Conservation (phyloP, 768 basidiomycete species). For the Mycena haematopus region DNA sequence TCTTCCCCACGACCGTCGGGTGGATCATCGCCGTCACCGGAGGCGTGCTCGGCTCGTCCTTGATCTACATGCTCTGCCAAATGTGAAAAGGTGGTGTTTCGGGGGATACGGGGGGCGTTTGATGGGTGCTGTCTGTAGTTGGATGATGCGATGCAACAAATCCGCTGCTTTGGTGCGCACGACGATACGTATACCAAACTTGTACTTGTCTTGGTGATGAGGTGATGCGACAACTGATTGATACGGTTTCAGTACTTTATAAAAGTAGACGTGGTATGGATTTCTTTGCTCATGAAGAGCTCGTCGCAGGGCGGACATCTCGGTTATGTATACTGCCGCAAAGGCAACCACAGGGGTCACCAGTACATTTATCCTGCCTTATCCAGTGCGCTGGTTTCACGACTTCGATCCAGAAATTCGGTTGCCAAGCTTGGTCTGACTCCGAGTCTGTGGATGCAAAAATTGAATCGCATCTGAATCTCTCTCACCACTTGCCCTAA, state of each 20-base stretch:
- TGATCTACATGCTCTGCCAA: constrained; percentile 31
- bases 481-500: too few relatives aligned
- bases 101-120: constrained; percentile 14
- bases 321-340: too few relatives aligned
- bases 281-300: not conserved
- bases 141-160: constrained; percentile 4
- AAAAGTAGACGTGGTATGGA: not conserved
- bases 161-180: constrained; percentile 10
- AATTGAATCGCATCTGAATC: too few relatives aligned
- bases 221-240: constrained; percentile 19
- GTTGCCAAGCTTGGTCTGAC: too few relatives aligned
- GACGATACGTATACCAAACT: not conserved
- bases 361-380: too few relatives aligned
- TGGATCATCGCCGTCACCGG: constrained; percentile 23
- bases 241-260: not conserved
- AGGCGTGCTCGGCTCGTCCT: constrained; percentile 24
- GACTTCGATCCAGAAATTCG: too few relatives aligned
- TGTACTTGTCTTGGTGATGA: not conserved
- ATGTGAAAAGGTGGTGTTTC: constrained; percentile 27
- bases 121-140: constrained; percentile 18
- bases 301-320: too few relatives aligned
- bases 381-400: too few relatives aligned
- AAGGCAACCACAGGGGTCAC: too few relatives aligned
- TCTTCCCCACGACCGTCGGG: constrained; percentile 43
- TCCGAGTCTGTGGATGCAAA: too few relatives aligned